Base-by-base conservation (phyloP, 345 rosid species). In the Eucalyptus melliodora region DNA sequence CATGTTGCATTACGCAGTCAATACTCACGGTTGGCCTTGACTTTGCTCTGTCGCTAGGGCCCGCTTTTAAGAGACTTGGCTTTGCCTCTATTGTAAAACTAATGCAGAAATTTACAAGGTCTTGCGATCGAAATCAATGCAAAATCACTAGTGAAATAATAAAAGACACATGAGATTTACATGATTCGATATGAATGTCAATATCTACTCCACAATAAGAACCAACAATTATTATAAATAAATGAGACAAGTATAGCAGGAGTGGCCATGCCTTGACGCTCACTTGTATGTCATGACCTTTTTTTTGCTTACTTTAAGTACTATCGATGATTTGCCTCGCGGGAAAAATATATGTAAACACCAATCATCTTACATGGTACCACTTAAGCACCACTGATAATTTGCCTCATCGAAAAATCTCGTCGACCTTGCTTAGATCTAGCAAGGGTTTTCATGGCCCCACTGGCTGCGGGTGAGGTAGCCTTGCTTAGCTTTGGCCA, bases 251-350 rank as follows among this genome's bases (percentile, higher is more conserved):
- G 5, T 53, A 53, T 0, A 53, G 0, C 0, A 3, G 0, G 59
- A 53, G 5, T 53, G 59, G 5, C 1, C 24, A 19, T 19, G 0
- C 5, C 24, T 53, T 19, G 24, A 53, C 1, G 0, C 2, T 3
- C 11, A 53, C 0, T 53, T 0, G 5, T 53, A 21, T 21, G 26
- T 8, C 59, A 8, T 53, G 2, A 53, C 5, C 0, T 8, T 8
- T 53, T 19, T 53, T 53, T 10, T 4, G 0, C 4, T 53, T 19
- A 53, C 26, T 53, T 53, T 21, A 8, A 21, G 26, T 53, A 53
- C 11, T 0, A 53, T 53, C 0, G 0, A 53, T 0, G 1, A 53
- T 53, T 53, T 53, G 59, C 4, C 11, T 19, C 0, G 11, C 0
- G 19, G 2, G 0, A 8, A 53, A 53, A 53, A 21, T 53, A 2